A percentile compares a stretch with the other conserved stretches of the same genome.
These are phyloP conservation scores for Mycena haematopus DNA, from an alignment of 768 basidiomycete genomes.

Conservation along the genomic window DNA sequence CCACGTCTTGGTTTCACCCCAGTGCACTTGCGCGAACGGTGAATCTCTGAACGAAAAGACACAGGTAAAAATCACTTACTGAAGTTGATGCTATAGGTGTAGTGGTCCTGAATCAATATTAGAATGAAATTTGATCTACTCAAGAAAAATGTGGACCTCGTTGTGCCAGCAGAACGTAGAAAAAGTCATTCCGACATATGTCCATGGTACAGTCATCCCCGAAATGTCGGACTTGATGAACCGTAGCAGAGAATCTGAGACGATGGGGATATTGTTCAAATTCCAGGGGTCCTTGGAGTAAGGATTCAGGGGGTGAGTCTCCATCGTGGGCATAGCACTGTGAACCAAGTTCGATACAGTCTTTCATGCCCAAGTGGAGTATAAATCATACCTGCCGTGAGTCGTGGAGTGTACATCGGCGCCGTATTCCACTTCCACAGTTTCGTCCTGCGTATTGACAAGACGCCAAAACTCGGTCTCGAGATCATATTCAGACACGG, in stretches of 20 bases:
- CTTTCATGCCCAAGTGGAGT: slow-evolving; percentile 7
- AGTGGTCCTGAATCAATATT: slow-evolving; percentile 76
- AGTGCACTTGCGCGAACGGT: slow-evolving; percentile 76
- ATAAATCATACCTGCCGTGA: slow-evolving; percentile 81
- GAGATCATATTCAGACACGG: slow-evolving; percentile 88
- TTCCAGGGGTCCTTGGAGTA: slow-evolving; percentile 97
- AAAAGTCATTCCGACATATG: slow-evolving; percentile 98
- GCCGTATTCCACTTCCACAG: slow-evolving; percentile 99
- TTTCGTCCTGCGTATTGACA: slow-evolving; percentile 87
- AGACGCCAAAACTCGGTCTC: slow-evolving; percentile 98
- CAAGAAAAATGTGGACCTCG: slow-evolving; percentile 60
- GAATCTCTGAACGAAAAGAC: slow-evolving; percentile 27
- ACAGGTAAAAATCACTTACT: slow-evolving; percentile 58
- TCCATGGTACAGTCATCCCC: slow-evolving; percentile 99
- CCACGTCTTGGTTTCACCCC: slow-evolving; percentile 99
- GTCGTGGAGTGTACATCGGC: slow-evolving; percentile 98
- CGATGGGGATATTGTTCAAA: slow-evolving; percentile 94
- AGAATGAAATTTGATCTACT: slow-evolving; percentile 24
- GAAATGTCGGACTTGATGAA: slow-evolving; percentile 99
- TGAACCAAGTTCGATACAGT: slow-evolving; percentile 11
- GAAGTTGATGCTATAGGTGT: slow-evolving; percentile 95
- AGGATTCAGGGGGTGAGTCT: slow-evolving; percentile 87
- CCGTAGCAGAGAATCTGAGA: slow-evolving; percentile 90
- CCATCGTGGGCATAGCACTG: slow-evolving; percentile 95
- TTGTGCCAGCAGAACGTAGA: slow-evolving; percentile 99